Conservation (phyloP, 2,329 filamentous ascomycete species). For the Lachnum nothofagi region DNA sequence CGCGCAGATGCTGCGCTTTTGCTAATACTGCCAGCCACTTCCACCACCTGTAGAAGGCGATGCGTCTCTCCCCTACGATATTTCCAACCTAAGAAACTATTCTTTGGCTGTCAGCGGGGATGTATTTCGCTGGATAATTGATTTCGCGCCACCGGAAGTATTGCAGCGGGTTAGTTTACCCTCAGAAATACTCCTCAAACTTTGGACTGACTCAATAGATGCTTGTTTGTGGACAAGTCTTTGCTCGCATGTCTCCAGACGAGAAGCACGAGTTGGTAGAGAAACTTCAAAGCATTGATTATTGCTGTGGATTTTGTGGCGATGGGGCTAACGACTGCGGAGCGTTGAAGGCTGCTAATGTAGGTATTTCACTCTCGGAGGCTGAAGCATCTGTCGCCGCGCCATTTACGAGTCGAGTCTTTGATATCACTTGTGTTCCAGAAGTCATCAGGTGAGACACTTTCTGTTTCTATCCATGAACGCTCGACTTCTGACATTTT, state of each 20-base stretch:
- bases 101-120: slow-evolving; percentile 86
- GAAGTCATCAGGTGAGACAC: slow-evolving; percentile 78
- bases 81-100: slow-evolving; percentile 77
- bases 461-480: slow-evolving; percentile 6
- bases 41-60: slow-evolving; percentile 67
- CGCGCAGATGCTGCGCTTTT: not conserved
- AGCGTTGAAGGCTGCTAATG: slow-evolving; percentile 92
- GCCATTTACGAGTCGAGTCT: slow-evolving; percentile 89
- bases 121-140: slow-evolving; percentile 92
- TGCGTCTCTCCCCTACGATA: slow-evolving; percentile 78
- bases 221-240: slow-evolving; percentile 87
- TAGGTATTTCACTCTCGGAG: slow-evolving; percentile 93
- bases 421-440: slow-evolving; percentile 93
- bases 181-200: too few relatives aligned
- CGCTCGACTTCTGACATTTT: slow-evolving; percentile 11
- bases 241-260: slow-evolving; percentile 96
- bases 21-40: slow-evolving; percentile 51
- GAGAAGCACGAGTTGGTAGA: slow-evolving; percentile 98
- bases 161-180: slow-evolving; percentile 57
- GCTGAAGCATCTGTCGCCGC: slow-evolving; percentile 98
- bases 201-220: slow-evolving; percentile 54
- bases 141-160: slow-evolving; percentile 78
- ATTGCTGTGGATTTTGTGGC: slow-evolving; percentile 92
- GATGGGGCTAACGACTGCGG: slow-evolving; percentile 98
- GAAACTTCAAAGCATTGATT: slow-evolving; percentile 92